phyloP scores from a whole-genome alignment of 2,329 filamentous ascomycete genomes.

The Botryotinia globosa region DNA sequence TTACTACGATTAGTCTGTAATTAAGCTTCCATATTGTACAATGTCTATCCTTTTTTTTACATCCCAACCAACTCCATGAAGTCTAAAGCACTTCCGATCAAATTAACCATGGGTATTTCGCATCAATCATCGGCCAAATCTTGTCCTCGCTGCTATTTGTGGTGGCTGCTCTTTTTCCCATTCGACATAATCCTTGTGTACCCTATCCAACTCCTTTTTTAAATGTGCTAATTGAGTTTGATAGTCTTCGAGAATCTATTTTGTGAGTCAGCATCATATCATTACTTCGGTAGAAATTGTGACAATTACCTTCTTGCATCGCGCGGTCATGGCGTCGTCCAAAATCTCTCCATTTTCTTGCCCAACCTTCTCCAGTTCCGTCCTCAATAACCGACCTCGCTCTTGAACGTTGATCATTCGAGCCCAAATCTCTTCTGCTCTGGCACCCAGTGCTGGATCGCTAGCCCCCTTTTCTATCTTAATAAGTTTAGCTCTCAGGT shows the following conservation, averaged over 20 bases:
- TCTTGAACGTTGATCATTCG: conserved; percentile 72
- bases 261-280: conserved; percentile 25
- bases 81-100: conserved; percentile 16
- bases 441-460: conserved; percentile 70
- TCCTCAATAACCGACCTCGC: conserved; percentile 68
- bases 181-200: conserved; percentile 51
- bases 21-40: conserved; percentile 19
- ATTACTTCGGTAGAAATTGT: conserved; percentile 21
- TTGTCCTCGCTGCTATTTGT: conserved; percentile 14
- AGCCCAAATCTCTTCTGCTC: conserved; percentile 84
- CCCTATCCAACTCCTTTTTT: conserved; percentile 58
- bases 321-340: conserved; percentile 66
- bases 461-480: conserved; percentile 66
- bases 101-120: conserved; percentile 20
- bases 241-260: conserved; percentile 74
- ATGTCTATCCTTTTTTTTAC: conserved; percentile 20
- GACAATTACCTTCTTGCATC: conserved; percentile 67
- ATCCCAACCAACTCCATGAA: conserved; percentile 19
- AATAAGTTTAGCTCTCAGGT: conserved; percentile 68
- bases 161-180: conserved; percentile 46
- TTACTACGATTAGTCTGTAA: conserved; percentile 3
- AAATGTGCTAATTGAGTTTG: conserved; percentile 76
- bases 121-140: conserved; percentile 18
- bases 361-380: conserved; percentile 69
- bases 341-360: conserved; percentile 55